Evolutionary conservation across 306 rosid species (phyloP).

Genomic region (Inga leiocalycina): DNA sequence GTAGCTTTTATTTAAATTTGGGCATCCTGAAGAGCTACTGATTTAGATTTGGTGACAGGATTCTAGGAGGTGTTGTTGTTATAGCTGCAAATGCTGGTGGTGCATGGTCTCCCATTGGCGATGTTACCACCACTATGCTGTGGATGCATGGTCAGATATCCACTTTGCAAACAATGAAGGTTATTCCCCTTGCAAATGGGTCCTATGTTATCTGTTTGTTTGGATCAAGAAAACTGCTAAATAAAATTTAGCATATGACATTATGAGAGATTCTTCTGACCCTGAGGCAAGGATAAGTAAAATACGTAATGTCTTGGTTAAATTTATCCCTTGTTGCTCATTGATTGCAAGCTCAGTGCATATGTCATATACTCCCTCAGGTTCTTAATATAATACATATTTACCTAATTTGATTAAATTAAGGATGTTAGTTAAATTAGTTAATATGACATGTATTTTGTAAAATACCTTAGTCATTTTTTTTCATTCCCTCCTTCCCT

Average conservation of each 20-base stretch:
- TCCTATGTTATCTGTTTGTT: not conserved
- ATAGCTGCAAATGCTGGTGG: constrained; percentile 99
- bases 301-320: not conserved
- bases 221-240: constrained; percentile 10
- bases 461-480: too few relatives aligned
- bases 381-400: too few relatives aligned
- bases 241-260: not conserved
- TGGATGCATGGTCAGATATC: constrained; percentile 98
- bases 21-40: not conserved
- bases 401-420: too few relatives aligned
- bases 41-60: constrained; percentile 58
- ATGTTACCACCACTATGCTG: constrained; percentile 93
- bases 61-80: constrained; percentile 94
- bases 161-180: constrained; percentile 80
- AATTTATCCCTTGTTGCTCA: not conserved
- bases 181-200: constrained; percentile 13
- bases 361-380: not conserved
- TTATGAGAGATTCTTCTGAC: constrained; percentile 12
- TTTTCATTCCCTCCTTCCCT: too few relatives aligned
- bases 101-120: constrained; percentile 99
- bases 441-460: too few relatives aligned
- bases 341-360: constrained; percentile 18
- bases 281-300: not conserved
- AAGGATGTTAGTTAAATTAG: too few relatives aligned
- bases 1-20: not conserved